phyloP scores from a whole-genome alignment of 148 eudicot genomes.

The Nyssa sinensis region DNA sequence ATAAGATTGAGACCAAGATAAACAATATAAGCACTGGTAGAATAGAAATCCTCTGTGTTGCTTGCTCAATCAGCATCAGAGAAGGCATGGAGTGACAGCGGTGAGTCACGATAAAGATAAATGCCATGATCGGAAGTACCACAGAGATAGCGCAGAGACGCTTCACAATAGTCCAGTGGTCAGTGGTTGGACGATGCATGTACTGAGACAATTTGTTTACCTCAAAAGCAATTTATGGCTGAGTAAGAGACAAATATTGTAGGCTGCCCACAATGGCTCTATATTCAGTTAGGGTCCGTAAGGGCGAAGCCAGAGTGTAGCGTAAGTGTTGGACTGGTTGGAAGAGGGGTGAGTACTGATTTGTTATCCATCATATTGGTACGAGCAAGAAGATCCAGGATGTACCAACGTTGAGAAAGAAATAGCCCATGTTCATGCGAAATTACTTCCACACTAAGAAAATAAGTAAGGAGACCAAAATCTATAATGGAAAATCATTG shows the following conservation, averaged over 20 bases:
- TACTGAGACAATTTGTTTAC: neutral
- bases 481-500: neutral
- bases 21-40: neutral
- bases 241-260: neutral
- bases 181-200: neutral
- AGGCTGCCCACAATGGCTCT: neutral
- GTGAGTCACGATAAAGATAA: neutral
- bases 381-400: neutral
- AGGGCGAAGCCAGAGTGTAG: neutral
- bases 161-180: neutral
- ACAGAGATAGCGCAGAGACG: neutral
- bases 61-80: neutral
- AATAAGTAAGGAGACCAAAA: neutral
- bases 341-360: neutral
- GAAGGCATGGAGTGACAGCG: neutral
- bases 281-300: neutral
- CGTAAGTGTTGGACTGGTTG: neutral
- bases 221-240: neutral
- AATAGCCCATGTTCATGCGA: neutral
- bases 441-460: neutral
- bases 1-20: neutral
- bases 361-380: neutral
- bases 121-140: neutral
- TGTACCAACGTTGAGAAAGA: neutral
- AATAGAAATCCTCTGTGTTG: neutral